These are phyloP conservation scores for Panicum hallii DNA, from an alignment of 202 grass and related monocot genomes.

Conservation along the genomic window DNA sequence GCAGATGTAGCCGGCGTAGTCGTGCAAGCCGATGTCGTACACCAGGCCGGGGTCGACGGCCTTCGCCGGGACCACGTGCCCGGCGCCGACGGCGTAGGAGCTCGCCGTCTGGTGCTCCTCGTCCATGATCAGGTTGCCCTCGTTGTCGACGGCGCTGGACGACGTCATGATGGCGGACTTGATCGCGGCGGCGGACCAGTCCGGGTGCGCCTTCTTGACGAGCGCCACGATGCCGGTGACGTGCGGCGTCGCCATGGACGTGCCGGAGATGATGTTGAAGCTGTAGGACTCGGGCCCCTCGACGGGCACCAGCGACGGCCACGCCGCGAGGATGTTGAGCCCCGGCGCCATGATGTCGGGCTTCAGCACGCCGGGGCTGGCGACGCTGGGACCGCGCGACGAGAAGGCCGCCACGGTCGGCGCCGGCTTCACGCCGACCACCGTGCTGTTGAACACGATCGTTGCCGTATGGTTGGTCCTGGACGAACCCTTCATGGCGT, in stretches of 20 bases:
- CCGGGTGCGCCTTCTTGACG: conserved; percentile 50
- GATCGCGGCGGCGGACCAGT: conserved; percentile 55
- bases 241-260: conserved; percentile 66
- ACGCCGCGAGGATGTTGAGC: conserved; percentile 71
- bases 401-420: conserved; percentile 63
- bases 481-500: conserved; percentile 35
- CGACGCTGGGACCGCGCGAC: conserved; percentile 61
- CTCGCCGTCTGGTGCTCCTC: conserved; percentile 45
- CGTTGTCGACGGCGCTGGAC: conserved; percentile 40
- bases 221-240: conserved; percentile 49
- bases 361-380: conserved; percentile 60
- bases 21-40: conserved; percentile 44
- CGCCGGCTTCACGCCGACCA: conserved; percentile 52
- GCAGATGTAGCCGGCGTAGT: conserved; percentile 62
- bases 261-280: conserved; percentile 58
- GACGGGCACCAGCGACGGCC: conserved; percentile 46
- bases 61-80: conserved; percentile 40
- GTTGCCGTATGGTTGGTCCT: conserved; percentile 28
- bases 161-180: conserved; percentile 67
- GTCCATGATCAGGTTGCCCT: conserved; percentile 44
- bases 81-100: conserved; percentile 49
- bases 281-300: conserved; percentile 5
- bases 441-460: conserved; percentile 53
- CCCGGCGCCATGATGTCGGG: conserved; percentile 76
- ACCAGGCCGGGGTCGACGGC: conserved; percentile 55